Evolutionary conservation across 164 flowering plant species (phyloP).

Genomic region (Magnolia sinica): DNA sequence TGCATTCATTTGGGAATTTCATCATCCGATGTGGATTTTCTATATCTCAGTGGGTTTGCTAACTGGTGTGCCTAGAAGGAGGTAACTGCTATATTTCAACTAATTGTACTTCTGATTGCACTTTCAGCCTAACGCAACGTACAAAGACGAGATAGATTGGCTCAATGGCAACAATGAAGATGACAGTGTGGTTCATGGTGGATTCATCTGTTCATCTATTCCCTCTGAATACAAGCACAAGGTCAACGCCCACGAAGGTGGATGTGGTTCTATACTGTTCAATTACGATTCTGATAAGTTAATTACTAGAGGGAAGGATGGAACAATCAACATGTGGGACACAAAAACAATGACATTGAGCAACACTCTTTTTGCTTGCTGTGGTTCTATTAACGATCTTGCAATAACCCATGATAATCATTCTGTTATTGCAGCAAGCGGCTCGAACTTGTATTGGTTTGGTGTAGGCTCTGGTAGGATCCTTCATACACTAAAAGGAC

Average conservation of each 20-base stretch:
- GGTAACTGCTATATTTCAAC: neutral
- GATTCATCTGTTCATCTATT: constrained; percentile 49
- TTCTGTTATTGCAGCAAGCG: constrained; percentile 79
- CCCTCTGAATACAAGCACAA: constrained; percentile 60
- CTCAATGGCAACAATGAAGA: constrained; percentile 70
- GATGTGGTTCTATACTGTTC: constrained; percentile 75
- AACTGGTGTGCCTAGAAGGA: neutral
- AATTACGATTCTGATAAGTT: constrained; percentile 63
- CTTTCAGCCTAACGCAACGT: constrained; percentile 65
- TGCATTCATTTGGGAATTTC: neutral
- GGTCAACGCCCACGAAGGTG: constrained; percentile 85
- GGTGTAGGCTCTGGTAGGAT: constrained; percentile 70
- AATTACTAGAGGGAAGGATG: constrained; percentile 90
- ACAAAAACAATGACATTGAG: constrained; percentile 53
- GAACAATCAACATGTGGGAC: constrained; percentile 85
- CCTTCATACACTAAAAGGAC: constrained; percentile 91
- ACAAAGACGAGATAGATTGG: constrained; percentile 64
- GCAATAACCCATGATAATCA: constrained; percentile 75
- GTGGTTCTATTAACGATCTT: constrained; percentile 88
- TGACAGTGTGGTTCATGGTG: constrained; percentile 54
- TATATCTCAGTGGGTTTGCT: neutral
- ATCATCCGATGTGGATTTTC: neutral
- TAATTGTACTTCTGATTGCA: neutral
- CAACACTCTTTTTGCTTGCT: constrained; percentile 60
- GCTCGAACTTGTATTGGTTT: constrained; percentile 85